A percentile compares a stretch with the other conserved stretches of the same genome.
Conservation (phyloP, 2,329 filamentous ascomycete species). For the Bipolaris oryzae region DNA sequence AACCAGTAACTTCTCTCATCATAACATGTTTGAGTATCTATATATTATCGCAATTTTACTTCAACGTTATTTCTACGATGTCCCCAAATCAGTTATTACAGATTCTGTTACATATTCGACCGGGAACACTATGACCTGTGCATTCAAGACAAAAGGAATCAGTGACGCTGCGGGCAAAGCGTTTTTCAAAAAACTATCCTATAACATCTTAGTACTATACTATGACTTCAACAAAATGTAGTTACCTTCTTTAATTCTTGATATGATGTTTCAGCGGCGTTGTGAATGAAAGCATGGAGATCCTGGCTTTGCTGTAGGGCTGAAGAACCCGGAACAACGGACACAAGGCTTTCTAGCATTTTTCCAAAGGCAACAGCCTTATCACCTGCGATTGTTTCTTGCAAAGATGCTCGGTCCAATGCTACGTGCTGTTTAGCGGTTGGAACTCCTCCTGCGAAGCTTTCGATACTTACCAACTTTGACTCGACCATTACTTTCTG, state of each 20-base stretch:
- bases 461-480: conserved; percentile 14
- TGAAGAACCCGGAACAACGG: background rate
- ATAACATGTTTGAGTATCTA: background rate
- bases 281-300: conserved; percentile 7
- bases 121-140: conserved; percentile 12
- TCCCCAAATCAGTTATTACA: conserved; percentile 11
- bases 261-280: conserved; percentile 9
- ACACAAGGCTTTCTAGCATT: conserved; percentile 8
- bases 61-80: background rate
- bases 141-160: conserved; percentile 16
- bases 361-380: conserved; percentile 2
- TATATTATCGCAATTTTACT: background rate
- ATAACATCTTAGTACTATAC: too few species aligned
- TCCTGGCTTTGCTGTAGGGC: conserved; percentile 6
- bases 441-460: too few species aligned
- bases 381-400: background rate
- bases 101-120: conserved; percentile 7
- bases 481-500: conserved; percentile 9
- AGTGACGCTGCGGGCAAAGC: conserved; percentile 3
- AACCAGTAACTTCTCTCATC: background rate
- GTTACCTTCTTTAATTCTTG: conserved; percentile 12
- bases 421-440: background rate
- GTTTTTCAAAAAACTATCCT: conserved; percentile 10
- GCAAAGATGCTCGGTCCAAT: background rate
- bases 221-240: too few species aligned